These are phyloP conservation scores for Mycocentrospora acerina DNA, from an alignment of 2,329 filamentous ascomycete species.

Conservation along the genomic window DNA sequence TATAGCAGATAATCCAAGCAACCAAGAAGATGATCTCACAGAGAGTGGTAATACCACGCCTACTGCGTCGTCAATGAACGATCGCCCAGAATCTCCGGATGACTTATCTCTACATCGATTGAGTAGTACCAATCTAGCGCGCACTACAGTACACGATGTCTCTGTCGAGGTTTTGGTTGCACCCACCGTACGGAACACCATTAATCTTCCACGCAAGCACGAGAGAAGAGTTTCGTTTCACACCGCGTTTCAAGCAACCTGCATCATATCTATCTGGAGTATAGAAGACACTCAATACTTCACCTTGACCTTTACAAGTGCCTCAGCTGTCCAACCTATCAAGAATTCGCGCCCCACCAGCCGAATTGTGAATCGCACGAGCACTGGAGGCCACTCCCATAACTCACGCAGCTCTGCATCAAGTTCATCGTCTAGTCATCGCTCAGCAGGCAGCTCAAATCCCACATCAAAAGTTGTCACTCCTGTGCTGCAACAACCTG, in stretches of 20 bases:
- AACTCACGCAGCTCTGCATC: constrained; percentile 41
- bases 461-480: constrained; percentile 47
- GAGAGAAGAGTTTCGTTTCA: constrained; percentile 17
- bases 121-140: constrained; percentile 40
- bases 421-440: constrained; percentile 42
- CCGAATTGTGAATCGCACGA: constrained; percentile 47
- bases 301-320: constrained; percentile 72
- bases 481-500: constrained; percentile 59
- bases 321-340: constrained; percentile 29
- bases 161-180: constrained; percentile 69
- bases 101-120: constrained; percentile 22
- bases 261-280: constrained; percentile 77
- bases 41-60: constrained; percentile 34
- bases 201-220: constrained; percentile 10
- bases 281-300: constrained; percentile 69
- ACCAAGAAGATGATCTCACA: constrained; percentile 11
- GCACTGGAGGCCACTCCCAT: constrained; percentile 32
- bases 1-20: constrained; percentile 9
- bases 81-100: constrained; percentile 5
- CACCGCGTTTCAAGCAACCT: constrained; percentile 61
- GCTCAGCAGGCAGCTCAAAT: constrained; percentile 34
- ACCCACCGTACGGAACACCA: constrained; percentile 30
- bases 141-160: constrained; percentile 57
- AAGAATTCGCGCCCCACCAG: constrained; percentile 28
- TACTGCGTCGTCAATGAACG: constrained; percentile 17